Base-by-base conservation (phyloP, 768 basidiomycete genomes). In the Tulasnella sp. region DNA sequence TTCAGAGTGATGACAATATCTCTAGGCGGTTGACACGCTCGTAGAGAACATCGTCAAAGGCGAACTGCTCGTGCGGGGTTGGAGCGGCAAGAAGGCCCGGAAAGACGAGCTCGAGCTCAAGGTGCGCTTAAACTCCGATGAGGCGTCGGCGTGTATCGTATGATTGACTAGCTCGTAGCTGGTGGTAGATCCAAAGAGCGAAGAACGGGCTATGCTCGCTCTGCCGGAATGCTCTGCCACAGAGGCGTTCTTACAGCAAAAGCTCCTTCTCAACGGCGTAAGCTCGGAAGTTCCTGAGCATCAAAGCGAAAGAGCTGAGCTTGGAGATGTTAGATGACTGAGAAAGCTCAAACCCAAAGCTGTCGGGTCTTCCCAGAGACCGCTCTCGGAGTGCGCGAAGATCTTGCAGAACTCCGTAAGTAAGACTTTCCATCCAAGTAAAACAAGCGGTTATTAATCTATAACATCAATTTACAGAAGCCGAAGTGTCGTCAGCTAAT, bases 21-120 rank as follows among this genome's bases (percentile, higher is more conserved):
- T 63, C 17, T 62, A 72, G 71, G 29, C 1, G 8, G 32, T 72
- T 17, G 69, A 70, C 3, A 22, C 22, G 26, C n/a, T 72, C 7
- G 39, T 41, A 29, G 34, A 22, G 32, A 29, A 39, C 36, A 64
- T 64, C 44, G 42, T 62, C 16, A 32, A 62, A 64, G 71, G 71
- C n/a, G 71, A 63, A 42, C 52, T 72, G 12, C 71, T 36, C 9
- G 44, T 72, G 12, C 35, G 42, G 39, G 71, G 71, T n/a, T 72
- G 71, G 71, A 63, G 37, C 62, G 44, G 39, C 14, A 35, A 32
- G 12, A 69, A 69, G 17, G 32, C 47, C 40, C 26, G 36, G 2
- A 44, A n/a, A 52, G 32, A 32, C 16, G 41, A 52, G 44, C 19
- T 69, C 22, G 68, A 52, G 47, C 36, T 69, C 4, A 59, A 69